Percentiles rank a stretch among this genome's conserved stretches.
Conservation (phyloP, 139 green algal genomes). For the Picochlorum sp. region DNA sequence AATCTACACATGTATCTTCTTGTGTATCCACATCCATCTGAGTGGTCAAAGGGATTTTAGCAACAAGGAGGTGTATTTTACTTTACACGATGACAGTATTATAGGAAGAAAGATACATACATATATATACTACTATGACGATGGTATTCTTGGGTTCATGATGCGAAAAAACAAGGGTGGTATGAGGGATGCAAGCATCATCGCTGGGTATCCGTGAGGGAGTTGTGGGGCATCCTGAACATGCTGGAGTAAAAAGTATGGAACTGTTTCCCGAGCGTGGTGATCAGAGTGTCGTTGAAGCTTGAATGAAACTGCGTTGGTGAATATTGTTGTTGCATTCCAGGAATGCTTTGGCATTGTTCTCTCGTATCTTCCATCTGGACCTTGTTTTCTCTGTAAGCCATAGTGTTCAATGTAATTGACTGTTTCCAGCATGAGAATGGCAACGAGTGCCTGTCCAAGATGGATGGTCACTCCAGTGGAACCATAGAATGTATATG, state of each 20-base stretch:
- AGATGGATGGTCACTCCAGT: constrained; percentile 15
- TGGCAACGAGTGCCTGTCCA: constrained; percentile 20
- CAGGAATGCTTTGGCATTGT: constrained; percentile 42
- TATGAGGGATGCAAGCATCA: constrained; percentile 26
- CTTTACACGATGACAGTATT: no score
- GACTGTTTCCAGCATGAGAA: constrained; percentile 37
- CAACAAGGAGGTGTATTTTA: no score
- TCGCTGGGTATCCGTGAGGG: constrained; percentile 23
- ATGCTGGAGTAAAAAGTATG: constrained; percentile 41
- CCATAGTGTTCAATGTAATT: constrained; percentile 68
- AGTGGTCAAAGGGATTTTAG: no score
- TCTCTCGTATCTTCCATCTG: constrained; percentile 38
- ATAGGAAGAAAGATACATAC: no score
- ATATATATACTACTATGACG: background rate
- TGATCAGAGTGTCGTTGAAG: constrained; percentile 57
- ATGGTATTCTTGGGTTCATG: constrained; percentile 41
- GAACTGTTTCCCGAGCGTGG: constrained; percentile 32
- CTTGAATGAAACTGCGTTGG: constrained; percentile 28
- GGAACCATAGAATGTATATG: constrained; percentile 10
- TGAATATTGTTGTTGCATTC: constrained; percentile 44
- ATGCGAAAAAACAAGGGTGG: constrained; percentile 38
- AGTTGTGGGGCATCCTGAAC: constrained; percentile 43
- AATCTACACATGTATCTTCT: no score
- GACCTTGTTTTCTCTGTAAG: constrained; percentile 20
- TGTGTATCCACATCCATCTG: no score